Conservation (phyloP, 1,284 basidiomycete species). For the Lignosus rhinocerotis region DNA sequence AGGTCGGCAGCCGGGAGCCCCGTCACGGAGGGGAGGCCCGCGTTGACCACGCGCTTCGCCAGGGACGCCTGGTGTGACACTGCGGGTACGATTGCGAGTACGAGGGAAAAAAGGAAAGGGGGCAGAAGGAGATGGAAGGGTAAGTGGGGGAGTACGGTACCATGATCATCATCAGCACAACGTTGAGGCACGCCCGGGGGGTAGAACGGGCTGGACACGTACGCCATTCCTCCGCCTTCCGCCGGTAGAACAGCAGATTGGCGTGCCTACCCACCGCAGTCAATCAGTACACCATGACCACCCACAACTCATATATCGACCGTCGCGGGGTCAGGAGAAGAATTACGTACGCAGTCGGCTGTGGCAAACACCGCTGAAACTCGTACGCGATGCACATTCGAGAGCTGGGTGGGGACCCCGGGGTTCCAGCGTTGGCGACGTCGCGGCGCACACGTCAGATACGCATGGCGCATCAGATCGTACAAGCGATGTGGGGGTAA, state of each 20-base stretch:
- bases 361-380: conserved; percentile 64
- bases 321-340: conserved; percentile 1
- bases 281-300: conserved; percentile 24
- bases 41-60: conserved; percentile 54
- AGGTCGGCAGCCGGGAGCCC: conserved; percentile 53
- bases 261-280: conserved; percentile 41
- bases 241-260: conserved; percentile 55
- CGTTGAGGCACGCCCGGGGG: conserved; percentile 1
- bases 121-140: not conserved
- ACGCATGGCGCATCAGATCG: not conserved
- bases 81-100: conserved; percentile 29
- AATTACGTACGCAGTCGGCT: conserved; percentile 54
- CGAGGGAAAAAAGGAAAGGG: not conserved
- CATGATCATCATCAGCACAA: conserved; percentile 3
- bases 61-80: conserved; percentile 66
- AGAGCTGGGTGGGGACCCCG: conserved; percentile 47
- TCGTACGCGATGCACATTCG: conserved; percentile 72
- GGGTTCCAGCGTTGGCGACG: not conserved
- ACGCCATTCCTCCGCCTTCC: conserved; percentile 77
- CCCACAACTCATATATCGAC: conserved; percentile 14
- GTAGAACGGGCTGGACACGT: conserved; percentile 34
- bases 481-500: not conserved
- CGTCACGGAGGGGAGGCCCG: conserved; percentile 61
- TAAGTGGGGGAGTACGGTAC: not conserved
- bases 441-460: conserved; percentile 3